These are phyloP conservation scores for Fusarium vanettenii DNA, from an alignment of 2,329 filamentous ascomycete genomes.

Conservation along the genomic window DNA sequence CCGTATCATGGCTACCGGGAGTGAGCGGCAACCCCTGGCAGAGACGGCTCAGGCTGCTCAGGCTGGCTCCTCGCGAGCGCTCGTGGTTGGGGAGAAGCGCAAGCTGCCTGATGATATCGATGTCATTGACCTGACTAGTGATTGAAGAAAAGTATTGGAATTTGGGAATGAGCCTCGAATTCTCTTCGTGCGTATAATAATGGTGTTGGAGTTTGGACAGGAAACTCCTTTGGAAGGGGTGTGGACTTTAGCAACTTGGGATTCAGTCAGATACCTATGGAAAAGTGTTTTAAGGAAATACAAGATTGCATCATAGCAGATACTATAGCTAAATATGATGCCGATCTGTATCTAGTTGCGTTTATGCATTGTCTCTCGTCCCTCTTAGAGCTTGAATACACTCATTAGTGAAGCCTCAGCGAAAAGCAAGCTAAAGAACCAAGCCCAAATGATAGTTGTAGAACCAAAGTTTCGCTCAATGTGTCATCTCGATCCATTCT, in stretches of 20 bases:
- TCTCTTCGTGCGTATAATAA: not conserved
- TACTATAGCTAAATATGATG: not conserved
- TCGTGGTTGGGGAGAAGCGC: constrained; percentile 11
- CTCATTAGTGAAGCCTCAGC: not conserved
- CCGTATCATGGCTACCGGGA: not conserved
- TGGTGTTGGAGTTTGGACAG: not conserved
- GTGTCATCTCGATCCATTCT: not conserved
- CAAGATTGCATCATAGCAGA: not conserved
- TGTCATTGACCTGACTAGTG: constrained; percentile 19
- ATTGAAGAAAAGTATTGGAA: not conserved
- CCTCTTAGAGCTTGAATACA: not conserved
- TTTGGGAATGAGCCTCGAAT: not conserved
- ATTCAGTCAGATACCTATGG: not conserved
- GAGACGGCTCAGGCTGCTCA: not conserved
- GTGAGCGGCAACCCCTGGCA: not conserved
- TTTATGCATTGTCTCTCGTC: not conserved
- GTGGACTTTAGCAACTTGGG: not conserved
- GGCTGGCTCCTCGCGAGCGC: not conserved
- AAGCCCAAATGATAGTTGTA: not conserved
- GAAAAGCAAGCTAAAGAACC: not conserved
- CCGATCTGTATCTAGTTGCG: not conserved
- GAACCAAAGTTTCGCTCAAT: not conserved
- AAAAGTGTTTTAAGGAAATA: not conserved
- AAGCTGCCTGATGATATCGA: not conserved
- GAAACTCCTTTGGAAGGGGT: not conserved